Base-by-base conservation (phyloP, 768 basidiomycete species). In the Pulveroboletus frians region DNA sequence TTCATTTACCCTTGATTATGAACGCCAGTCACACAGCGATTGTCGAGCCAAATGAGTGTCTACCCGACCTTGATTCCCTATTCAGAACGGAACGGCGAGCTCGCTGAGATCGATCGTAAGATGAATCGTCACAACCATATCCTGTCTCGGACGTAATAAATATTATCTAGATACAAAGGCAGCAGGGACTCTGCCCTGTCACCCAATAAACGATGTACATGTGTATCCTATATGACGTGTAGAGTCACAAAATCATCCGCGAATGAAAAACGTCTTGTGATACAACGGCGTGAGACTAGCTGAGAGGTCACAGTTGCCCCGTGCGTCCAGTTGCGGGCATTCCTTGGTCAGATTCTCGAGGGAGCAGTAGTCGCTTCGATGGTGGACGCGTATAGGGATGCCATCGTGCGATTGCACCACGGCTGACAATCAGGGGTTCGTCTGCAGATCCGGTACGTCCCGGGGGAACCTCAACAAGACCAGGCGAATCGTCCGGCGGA, bases 361-460 rank as follows among this genome's bases (percentile, higher is more conserved):
- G 55, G 9, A 67, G 39, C 9, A 60, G 5, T 38, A 63, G 18
- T n/a, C 49, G 51, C 41, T 20, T 57, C 6, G 63, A 49, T 0
- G 20, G 13, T 10, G 50, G 41, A 21, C 63, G 55, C 6, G 39
- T 31, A 30, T 65, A 59, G 14, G 65, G 65, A 46, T 53, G 57
- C 23, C 50, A 18, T 14, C 59, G 55, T 20, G 30, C 18, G 18
- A 32, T 11, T 18, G n/a, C 15, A 13, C 37, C 21, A 10, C 26
- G 42, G 14, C 27, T 26, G 18, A 52, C 38, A 26, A 42, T 47
- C 1, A 64, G 48, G 15, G 64, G 60, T 40, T 47, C 43, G 36
- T 67, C 64, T n/a, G 15, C 13, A 34, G 37, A 8, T 23, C 39
- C 49, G 15, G 17, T 18, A 18, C 39, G 49, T 27, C 32, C 1